phyloP scores from a whole-genome alignment of 768 basidiomycete genomes.

The Hirschioporus abietinus region DNA sequence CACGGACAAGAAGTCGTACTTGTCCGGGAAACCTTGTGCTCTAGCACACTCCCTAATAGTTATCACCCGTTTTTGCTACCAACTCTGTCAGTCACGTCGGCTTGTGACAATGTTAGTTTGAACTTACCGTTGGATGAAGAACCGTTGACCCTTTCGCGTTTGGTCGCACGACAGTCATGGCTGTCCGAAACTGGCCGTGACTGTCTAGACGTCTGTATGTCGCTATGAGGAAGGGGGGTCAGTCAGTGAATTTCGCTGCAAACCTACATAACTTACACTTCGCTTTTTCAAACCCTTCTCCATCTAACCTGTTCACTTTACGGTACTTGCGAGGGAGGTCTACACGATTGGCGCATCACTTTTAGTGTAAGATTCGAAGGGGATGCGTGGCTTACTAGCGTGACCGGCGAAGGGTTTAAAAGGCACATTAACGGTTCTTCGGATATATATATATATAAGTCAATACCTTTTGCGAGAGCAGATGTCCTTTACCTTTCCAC shows the following conservation, averaged over 20 bases:
- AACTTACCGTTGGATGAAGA: slow-evolving; percentile 41
- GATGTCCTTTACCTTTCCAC: slow-evolving; percentile 46
- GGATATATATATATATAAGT: neutral
- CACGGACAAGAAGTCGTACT: slow-evolving; percentile 53
- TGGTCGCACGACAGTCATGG: slow-evolving; percentile 52
- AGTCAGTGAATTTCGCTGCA: neutral
- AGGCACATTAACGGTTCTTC: slow-evolving; percentile 52
- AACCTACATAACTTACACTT: slow-evolving; percentile 14
- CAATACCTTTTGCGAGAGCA: neutral
- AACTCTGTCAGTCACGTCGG: neutral
- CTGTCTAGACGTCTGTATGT: slow-evolving; percentile 54
- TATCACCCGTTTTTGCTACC: slow-evolving; percentile 66
- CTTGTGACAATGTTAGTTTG: neutral
- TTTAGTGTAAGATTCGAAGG: slow-evolving; percentile 29
- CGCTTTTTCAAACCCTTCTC: slow-evolving; percentile 7
- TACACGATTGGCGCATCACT: neutral
- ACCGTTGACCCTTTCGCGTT: slow-evolving; percentile 40
- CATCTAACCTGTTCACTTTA: slow-evolving; percentile 5
- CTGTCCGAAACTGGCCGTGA: slow-evolving; percentile 53
- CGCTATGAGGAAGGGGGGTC: slow-evolving; percentile 25
- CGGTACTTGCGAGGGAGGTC: slow-evolving; percentile 14
- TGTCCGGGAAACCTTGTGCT: slow-evolving; percentile 75
- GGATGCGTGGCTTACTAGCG: slow-evolving; percentile 29
- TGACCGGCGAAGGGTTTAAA: slow-evolving; percentile 47
- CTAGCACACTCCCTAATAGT: slow-evolving; percentile 66